Conservation (phyloP, 139 green algal species). For the Nannochloris sp. region DNA sequence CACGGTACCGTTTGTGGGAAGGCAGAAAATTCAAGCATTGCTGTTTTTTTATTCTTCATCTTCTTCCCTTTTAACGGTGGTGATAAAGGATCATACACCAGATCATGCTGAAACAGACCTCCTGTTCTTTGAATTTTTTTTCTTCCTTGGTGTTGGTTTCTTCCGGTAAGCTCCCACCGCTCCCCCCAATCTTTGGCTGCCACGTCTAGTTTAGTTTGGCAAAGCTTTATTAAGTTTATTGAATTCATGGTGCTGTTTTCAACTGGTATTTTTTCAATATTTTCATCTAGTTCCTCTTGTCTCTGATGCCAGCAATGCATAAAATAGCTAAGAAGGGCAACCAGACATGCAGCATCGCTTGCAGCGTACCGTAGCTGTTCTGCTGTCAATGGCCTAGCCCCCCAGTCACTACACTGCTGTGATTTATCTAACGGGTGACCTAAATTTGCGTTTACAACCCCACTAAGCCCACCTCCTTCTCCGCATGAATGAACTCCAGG, state of each 20-base stretch:
- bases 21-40: neutral
- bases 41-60: neutral
- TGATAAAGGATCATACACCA: neutral
- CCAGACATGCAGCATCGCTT: constrained; percentile 33
- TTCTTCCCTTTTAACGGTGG: neutral
- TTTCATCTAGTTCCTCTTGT: neutral
- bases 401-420: constrained; percentile 43
- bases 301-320: neutral
- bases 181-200: too few relatives aligned
- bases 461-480: constrained; percentile 25
- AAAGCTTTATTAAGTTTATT: neutral
- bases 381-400: constrained; percentile 1
- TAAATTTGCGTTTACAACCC: constrained; percentile 26
- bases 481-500: constrained; percentile 11
- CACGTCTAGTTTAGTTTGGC: too few relatives aligned
- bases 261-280: neutral
- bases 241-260: neutral
- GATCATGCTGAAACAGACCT: neutral
- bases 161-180: neutral
- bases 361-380: constrained; percentile 40
- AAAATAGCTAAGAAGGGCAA: constrained; percentile 33
- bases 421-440: constrained; percentile 39
- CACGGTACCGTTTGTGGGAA: constrained; percentile 21
- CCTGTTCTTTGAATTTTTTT: neutral
- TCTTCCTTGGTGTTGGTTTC: neutral